These are phyloP conservation scores for Porcisia hertigi DNA, from an alignment of 208 protist genomes.

Conservation along the genomic window DNA sequence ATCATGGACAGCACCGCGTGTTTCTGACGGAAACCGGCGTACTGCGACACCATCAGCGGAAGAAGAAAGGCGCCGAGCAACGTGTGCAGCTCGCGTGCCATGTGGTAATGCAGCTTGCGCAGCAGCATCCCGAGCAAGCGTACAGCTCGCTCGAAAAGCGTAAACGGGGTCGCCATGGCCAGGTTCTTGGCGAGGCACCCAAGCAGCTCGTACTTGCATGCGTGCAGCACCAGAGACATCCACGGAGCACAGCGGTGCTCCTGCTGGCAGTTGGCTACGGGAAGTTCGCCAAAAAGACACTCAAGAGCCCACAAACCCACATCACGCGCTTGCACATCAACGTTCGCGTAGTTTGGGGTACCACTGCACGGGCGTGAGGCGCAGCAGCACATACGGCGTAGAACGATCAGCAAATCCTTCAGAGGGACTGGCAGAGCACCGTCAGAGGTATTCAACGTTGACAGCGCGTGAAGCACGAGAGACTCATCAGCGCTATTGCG, in stretches of 20 bases:
- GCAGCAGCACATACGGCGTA: slow-evolving; percentile 53
- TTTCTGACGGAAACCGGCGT: slow-evolving; percentile 77
- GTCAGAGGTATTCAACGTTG: slow-evolving; percentile 21
- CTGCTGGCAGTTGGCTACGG: slow-evolving; percentile 61
- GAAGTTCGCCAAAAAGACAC: slow-evolving; percentile 50
- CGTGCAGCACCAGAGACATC: slow-evolving; percentile 60
- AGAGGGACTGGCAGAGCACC: slow-evolving; percentile 46
- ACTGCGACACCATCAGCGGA: slow-evolving; percentile 57
- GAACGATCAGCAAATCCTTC: slow-evolving; percentile 61
- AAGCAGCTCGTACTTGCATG: slow-evolving; percentile 69
- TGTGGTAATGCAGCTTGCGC: slow-evolving; percentile 73
- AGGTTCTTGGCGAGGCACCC: slow-evolving; percentile 56
- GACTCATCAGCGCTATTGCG: slow-evolving; percentile 40
- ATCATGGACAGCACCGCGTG: slow-evolving; percentile 77
- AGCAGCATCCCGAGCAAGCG: slow-evolving; percentile 59
- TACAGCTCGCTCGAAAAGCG: slow-evolving; percentile 58
- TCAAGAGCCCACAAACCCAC: slow-evolving; percentile 66
- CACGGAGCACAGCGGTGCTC: slow-evolving; percentile 75
- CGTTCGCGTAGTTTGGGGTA: slow-evolving; percentile 42
- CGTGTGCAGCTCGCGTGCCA: slow-evolving; percentile 71
- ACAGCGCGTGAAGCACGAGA: slow-evolving; percentile 38
- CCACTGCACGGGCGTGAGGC: slow-evolving; percentile 45
- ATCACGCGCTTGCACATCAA: slow-evolving; percentile 52
- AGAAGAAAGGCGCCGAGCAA: slow-evolving; percentile 67
- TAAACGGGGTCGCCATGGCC: slow-evolving; percentile 53